Conservation (phyloP, 306 rosid genomes). For the Inga leiocalycina region DNA sequence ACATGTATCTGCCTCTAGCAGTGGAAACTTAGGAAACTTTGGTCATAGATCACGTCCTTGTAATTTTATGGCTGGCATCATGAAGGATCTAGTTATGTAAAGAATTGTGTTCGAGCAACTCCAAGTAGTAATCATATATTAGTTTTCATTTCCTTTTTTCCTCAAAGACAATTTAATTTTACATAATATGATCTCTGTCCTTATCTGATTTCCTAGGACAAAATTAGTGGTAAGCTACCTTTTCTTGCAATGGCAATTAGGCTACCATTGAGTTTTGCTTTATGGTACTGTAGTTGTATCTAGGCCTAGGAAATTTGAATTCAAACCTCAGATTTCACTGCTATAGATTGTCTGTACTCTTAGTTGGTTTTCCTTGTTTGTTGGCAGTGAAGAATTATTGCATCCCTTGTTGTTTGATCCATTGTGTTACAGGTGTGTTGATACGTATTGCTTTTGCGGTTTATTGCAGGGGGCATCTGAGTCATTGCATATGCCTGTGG, state of each 20-base stretch:
- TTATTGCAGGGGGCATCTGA: conserved; percentile 87
- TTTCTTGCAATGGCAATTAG: not conserved
- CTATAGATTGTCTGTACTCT: not conserved
- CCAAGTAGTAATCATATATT: not conserved
- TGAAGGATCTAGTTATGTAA: not conserved
- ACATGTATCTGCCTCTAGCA: not conserved
- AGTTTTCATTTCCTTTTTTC: not conserved
- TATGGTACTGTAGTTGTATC: not conserved
- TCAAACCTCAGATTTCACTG: not conserved
- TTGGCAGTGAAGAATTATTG: not conserved
- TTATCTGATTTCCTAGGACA: not conserved
- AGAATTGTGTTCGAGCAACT: not conserved
- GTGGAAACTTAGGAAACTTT: conserved; percentile 10
- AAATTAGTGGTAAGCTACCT: not conserved
- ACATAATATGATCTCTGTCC: not conserved
- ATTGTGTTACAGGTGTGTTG: conserved; percentile 13
- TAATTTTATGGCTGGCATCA: not conserved
- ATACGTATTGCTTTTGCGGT: conserved; percentile 29
- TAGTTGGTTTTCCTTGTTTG: conserved; percentile 6
- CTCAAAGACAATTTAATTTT: not conserved
- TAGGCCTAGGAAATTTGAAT: not conserved
- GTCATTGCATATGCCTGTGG: conserved; percentile 72
- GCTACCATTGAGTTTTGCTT: not conserved
- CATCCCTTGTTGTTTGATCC: not conserved
- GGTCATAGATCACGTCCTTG: not conserved